Conservation (phyloP, 2,329 filamentous ascomycete genomes). For the Talaromyces atroroseus region DNA sequence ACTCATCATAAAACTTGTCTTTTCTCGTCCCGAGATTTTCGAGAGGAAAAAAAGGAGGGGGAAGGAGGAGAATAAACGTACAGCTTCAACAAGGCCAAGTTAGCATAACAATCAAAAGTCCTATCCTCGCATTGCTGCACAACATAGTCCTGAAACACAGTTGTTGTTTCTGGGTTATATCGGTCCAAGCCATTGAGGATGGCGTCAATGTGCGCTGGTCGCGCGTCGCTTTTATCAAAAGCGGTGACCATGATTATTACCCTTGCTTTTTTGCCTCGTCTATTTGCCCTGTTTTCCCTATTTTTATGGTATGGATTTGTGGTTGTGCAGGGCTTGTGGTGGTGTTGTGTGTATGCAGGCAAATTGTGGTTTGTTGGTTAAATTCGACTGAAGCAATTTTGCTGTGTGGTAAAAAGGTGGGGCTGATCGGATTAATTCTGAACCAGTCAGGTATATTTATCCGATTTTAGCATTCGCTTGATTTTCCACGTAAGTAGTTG, state of each 20-base stretch:
- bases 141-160: slow-evolving; percentile 90
- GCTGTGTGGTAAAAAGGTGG: slow-evolving; percentile 13
- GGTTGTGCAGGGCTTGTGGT: background rate
- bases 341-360: background rate
- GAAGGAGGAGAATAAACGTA: slow-evolving; percentile 45
- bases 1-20: slow-evolving; percentile 61
- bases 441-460: slow-evolving; percentile 6
- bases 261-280: background rate
- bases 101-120: slow-evolving; percentile 93
- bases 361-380: background rate
- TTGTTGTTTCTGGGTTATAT: slow-evolving; percentile 97
- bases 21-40: background rate
- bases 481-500: no score
- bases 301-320: background rate
- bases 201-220: slow-evolving; percentile 83
- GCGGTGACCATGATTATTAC: slow-evolving; percentile 32
- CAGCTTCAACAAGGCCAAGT: slow-evolving; percentile 94
- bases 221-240: slow-evolving; percentile 84
- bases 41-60: slow-evolving; percentile 14
- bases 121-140: slow-evolving; percentile 90
- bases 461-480: slow-evolving; percentile 3
- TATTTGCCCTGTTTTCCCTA: background rate
- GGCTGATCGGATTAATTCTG: slow-evolving; percentile 2
- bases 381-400: slow-evolving; percentile 8
- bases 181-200: slow-evolving; percentile 97